Evolutionary conservation across 2,329 filamentous ascomycete species (phyloP).

Genomic region (Fusarium illudens): DNA sequence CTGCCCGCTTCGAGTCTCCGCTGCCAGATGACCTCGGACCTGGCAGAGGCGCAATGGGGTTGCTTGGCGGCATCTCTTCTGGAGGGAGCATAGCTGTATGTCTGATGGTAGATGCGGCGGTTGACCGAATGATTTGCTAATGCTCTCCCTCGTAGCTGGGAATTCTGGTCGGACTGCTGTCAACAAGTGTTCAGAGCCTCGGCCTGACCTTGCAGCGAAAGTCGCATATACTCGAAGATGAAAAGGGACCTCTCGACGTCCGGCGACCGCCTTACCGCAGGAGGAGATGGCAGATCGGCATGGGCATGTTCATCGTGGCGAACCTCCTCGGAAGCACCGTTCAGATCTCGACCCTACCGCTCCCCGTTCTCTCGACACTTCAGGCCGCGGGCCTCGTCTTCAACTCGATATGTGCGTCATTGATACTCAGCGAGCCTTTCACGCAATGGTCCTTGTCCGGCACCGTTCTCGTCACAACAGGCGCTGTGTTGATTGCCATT

Average conservation of each 20-base stretch:
- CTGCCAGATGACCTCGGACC: slow-evolving; percentile 58
- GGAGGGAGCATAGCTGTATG: slow-evolving; percentile 79
- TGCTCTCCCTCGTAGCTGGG: slow-evolving; percentile 69
- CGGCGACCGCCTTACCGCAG: slow-evolving; percentile 88
- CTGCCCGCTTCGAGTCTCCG: slow-evolving; percentile 32
- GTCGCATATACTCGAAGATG: slow-evolving; percentile 97
- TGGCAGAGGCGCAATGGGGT: slow-evolving; percentile 67
- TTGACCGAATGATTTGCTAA: slow-evolving; percentile 28
- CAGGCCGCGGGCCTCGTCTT: slow-evolving; percentile 97
- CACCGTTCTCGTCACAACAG: slow-evolving; percentile 84
- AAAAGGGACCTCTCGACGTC: slow-evolving; percentile 81
- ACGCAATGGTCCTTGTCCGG: slow-evolving; percentile 92
- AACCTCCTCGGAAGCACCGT: slow-evolving; percentile 96
- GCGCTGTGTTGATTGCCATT: slow-evolving; percentile 89
- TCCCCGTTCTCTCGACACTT: slow-evolving; percentile 92
- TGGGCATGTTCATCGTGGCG: slow-evolving; percentile 95
- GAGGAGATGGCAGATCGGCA: slow-evolving; percentile 94
- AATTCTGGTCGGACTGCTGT: slow-evolving; percentile 90
- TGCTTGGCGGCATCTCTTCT: slow-evolving; percentile 78
- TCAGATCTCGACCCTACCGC: slow-evolving; percentile 93
- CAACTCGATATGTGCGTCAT: slow-evolving; percentile 95
- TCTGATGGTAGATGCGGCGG: slow-evolving; percentile 22
- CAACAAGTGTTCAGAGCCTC: slow-evolving; percentile 93
- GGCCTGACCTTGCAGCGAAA: slow-evolving; percentile 97
- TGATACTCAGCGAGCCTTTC: slow-evolving; percentile 93